Percentiles rank a stretch among this genome's conserved stretches.
Conservation (phyloP, 805 yeast species). For the Zygosaccharomyces lentus region DNA sequence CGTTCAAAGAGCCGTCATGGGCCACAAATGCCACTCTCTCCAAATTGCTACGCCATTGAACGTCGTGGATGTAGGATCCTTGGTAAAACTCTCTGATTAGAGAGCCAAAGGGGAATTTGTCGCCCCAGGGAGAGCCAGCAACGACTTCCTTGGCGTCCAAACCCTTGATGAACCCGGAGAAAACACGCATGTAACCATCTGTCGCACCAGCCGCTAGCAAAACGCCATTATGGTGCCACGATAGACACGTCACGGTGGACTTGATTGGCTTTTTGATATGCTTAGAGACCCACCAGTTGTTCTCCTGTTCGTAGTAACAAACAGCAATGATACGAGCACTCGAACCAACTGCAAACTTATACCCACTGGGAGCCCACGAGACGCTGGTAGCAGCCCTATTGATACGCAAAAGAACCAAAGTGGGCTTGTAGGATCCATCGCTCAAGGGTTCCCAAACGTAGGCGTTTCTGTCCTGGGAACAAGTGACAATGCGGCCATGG, state of each 20-base stretch:
- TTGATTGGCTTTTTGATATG: constrained; percentile 94
- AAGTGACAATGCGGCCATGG: constrained; percentile 88
- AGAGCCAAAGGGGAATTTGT: constrained; percentile 91
- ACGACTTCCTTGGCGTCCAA: constrained; percentile 59
- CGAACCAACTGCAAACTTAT: constrained; percentile 94
- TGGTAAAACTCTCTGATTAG: constrained; percentile 42
- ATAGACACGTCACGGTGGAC: constrained; percentile 75
- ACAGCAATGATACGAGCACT: constrained; percentile 92
- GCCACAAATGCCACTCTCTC: constrained; percentile 74
- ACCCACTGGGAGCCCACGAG: constrained; percentile 93
- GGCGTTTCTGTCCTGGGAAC: constrained; percentile 97
- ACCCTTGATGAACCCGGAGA: constrained; percentile 83
- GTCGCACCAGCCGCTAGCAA: constrained; percentile 87
- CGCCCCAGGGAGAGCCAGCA: constrained; percentile 81
- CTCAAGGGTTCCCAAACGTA: constrained; percentile 85
- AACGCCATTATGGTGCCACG: constrained; percentile 93
- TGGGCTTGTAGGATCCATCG: constrained; percentile 68
- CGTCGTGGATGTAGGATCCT: constrained; percentile 91
- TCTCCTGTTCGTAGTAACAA: constrained; percentile 92
- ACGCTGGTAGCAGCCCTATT: constrained; percentile 94
- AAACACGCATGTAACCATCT: constrained; percentile 87
- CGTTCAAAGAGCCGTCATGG: constrained; percentile 79
- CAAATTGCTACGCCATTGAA: constrained; percentile 76
- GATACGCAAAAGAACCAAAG: constrained; percentile 86
- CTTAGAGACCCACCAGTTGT: constrained; percentile 99